These are phyloP conservation scores for Moesziomyces sp. DNA, from an alignment of 1,284 basidiomycete species.

Conservation along the genomic window DNA sequence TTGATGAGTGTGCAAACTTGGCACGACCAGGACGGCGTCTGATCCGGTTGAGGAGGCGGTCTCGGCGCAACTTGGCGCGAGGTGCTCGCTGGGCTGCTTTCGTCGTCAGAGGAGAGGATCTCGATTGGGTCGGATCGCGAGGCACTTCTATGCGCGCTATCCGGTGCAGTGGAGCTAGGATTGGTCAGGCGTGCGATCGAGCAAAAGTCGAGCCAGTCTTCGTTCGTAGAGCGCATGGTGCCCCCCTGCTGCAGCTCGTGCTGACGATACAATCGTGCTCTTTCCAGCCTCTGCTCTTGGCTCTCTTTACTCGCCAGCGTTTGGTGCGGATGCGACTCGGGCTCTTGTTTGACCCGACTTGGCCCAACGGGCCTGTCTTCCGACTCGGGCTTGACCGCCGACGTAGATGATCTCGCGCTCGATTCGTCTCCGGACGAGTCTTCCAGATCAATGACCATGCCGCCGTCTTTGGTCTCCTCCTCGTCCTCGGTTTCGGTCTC, in stretches of 20 bases:
- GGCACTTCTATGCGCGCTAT: too few relatives aligned
- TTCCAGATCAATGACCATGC: conserved; percentile 25
- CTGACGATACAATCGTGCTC: conserved; percentile 35
- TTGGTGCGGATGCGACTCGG: conserved; percentile 10
- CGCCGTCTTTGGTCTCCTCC: conserved; percentile 16
- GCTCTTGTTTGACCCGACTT: conserved; percentile 18
- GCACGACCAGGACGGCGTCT: conserved; percentile 18
- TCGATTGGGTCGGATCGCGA: conserved; percentile 17
- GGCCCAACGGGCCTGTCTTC: background rate
- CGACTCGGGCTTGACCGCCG: background rate
- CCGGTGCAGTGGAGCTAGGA: conserved; percentile 6
- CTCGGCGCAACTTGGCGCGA: background rate
- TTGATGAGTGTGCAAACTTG: conserved; percentile 44
- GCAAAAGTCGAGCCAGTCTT: conserved; percentile 46
- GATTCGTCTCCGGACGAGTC: conserved; percentile 22
- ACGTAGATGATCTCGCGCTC: background rate
- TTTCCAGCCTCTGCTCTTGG: conserved; percentile 30
- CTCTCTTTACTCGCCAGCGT: conserved; percentile 39
- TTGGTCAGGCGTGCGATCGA: conserved; percentile 10
- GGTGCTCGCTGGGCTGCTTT: conserved; percentile 1
- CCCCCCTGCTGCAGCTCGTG: conserved; percentile 42
- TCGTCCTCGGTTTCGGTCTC: conserved; percentile 35
- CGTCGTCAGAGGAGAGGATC: conserved; percentile 31
- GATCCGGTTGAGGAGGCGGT: background rate
- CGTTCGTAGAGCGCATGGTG: conserved; percentile 17